Percentiles rank a stretch among this genome's conserved stretches.
phyloP scores from a whole-genome alignment of 192 early-diverging fungal genomes.

The Haplosporangium gracile region DNA sequence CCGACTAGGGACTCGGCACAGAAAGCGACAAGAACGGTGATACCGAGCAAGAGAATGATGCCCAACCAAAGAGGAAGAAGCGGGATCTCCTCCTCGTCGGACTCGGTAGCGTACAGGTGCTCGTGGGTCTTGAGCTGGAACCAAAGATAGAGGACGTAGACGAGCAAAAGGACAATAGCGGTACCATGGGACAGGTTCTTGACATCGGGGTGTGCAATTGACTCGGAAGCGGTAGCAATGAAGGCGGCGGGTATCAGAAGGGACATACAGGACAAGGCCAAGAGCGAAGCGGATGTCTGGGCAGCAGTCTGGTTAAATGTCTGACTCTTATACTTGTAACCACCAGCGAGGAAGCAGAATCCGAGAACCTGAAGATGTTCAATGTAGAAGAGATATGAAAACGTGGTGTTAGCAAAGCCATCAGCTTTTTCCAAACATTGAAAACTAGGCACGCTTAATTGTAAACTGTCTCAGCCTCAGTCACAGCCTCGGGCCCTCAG shows the following conservation, averaged over 20 bases:
- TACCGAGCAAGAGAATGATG: slow-evolving; percentile 64
- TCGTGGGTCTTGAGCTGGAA: slow-evolving; percentile 94
- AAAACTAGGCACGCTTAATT: too few species aligned
- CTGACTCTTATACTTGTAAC: slow-evolving; percentile 74
- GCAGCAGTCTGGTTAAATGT: slow-evolving; percentile 78
- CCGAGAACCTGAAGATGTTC: slow-evolving; percentile 73
- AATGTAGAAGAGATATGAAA: background rate
- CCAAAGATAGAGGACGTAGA: slow-evolving; percentile 77
- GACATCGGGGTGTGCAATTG: slow-evolving; percentile 62
- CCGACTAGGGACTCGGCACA: slow-evolving; percentile 87
- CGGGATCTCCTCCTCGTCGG: slow-evolving; percentile 70
- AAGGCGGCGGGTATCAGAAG: slow-evolving; percentile 82
- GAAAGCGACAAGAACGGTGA: slow-evolving; percentile 80
- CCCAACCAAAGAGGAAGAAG: slow-evolving; percentile 71
- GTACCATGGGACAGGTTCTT: slow-evolving; percentile 75
- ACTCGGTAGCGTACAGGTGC: slow-evolving; percentile 57
- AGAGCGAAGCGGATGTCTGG: slow-evolving; percentile 75
- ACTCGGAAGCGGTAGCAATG: slow-evolving; percentile 62
- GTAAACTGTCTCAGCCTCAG: background rate
- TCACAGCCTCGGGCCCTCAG: background rate
- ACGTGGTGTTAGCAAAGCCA: background rate
- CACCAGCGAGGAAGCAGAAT: slow-evolving; percentile 88
- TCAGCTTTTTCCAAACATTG: too few species aligned
- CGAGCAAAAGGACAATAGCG: slow-evolving; percentile 74
- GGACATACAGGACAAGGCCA: slow-evolving; percentile 74